These are phyloP conservation scores for Cladosporium austrohemisphaericum DNA, from an alignment of 2,329 filamentous ascomycete genomes.

Conservation along the genomic window DNA sequence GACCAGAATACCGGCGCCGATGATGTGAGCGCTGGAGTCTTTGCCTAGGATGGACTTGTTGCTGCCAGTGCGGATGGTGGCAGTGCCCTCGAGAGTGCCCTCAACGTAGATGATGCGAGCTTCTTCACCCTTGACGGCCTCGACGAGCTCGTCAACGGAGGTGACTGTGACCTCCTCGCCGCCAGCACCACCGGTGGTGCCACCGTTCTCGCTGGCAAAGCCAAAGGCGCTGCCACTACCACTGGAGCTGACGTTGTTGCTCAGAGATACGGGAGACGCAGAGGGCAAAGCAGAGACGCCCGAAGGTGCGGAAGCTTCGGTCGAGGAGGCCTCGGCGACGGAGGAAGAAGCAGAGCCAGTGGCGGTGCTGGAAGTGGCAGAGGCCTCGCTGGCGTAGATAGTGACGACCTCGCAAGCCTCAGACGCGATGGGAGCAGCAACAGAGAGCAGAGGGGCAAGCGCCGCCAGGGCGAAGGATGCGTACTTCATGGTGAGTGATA, in stretches of 20 bases:
- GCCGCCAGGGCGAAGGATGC: not conserved
- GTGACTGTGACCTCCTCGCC: constrained; percentile 46
- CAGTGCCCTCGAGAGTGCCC: constrained; percentile 43
- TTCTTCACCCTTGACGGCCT: constrained; percentile 32
- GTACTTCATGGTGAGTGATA: not conserved
- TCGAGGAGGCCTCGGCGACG: not conserved
- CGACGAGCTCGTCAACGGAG: constrained; percentile 40
- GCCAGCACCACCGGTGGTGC: constrained; percentile 45
- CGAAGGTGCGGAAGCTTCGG: not conserved
- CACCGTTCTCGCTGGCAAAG: constrained; percentile 28
- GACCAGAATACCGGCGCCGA: constrained; percentile 46
- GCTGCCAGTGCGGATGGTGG: constrained; percentile 42
- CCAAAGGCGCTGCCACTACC: too few species aligned
- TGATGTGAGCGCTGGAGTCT: constrained; percentile 40
- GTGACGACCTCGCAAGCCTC: not conserved
- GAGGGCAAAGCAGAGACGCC: too few species aligned
- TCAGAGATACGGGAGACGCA: too few species aligned
- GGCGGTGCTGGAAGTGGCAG: not conserved
- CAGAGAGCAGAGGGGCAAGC: not conserved
- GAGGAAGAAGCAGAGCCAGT: not conserved
- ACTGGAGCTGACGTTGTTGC: too few species aligned
- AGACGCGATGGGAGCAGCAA: not conserved
- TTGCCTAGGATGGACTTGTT: constrained; percentile 53
- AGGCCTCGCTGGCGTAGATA: not conserved
- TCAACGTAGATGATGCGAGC: constrained; percentile 46